Percentiles rank a stretch among this genome's conserved stretches.
These are phyloP conservation scores for Magnusiomyces fungicola DNA, from an alignment of 1,139 yeast species.

Conservation along the genomic window DNA sequence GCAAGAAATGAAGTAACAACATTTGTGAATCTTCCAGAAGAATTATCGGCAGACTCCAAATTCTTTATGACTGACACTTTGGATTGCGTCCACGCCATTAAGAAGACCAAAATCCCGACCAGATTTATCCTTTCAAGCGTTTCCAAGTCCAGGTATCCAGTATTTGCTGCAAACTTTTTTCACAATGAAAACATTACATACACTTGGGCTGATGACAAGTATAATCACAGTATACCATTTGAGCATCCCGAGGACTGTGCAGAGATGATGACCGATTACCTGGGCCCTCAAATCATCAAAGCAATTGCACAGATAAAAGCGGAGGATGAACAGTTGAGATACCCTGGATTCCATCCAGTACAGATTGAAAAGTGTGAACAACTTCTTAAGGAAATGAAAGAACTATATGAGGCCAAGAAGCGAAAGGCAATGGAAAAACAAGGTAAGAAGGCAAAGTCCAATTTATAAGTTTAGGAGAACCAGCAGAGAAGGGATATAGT, in stretches of 20 bases:
- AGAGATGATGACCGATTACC: neutral
- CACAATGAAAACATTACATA: neutral
- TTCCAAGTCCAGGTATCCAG: no score
- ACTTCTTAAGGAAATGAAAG: neutral
- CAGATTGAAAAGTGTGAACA: no score
- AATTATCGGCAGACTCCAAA: no score
- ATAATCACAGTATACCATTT: neutral
- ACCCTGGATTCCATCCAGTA: conserved; percentile 1
- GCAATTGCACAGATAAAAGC: neutral
- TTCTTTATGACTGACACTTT: no score
- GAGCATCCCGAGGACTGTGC: neutral
- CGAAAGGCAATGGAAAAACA: neutral
- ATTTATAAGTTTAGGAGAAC: no score
- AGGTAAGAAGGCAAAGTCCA: no score
- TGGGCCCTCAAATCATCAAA: neutral
- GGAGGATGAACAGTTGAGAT: neutral
- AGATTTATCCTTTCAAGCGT: no score
- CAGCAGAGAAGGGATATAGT: no score
- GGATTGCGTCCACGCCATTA: neutral
- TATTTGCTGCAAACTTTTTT: no score
- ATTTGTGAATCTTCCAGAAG: conserved; percentile 7
- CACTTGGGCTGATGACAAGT: neutral
- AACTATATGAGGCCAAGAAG: neutral
- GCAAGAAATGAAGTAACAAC: conserved; percentile 13
- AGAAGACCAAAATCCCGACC: conserved; percentile 5